These are phyloP conservation scores for Fusarium sp. DNA, from an alignment of 2,329 filamentous ascomycete species.

Conservation along the genomic window DNA sequence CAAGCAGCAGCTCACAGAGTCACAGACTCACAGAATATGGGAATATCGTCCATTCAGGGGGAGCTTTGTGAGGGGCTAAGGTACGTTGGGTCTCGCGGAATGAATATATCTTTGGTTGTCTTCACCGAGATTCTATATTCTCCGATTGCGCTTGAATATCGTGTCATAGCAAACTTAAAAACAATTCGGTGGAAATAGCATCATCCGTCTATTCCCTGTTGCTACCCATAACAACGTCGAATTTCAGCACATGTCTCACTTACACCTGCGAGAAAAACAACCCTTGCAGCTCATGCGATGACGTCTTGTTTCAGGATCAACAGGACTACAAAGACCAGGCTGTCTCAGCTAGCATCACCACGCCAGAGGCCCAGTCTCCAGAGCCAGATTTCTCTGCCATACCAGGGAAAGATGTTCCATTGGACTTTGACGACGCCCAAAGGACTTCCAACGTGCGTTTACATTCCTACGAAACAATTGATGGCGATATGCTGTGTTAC, in stretches of 20 bases:
- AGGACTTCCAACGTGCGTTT: constrained; percentile 9
- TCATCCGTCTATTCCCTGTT: constrained; percentile 23
- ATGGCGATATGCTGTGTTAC: constrained; percentile 12
- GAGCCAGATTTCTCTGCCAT: constrained; percentile 18
- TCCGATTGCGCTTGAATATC: no score
- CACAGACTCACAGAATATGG: neutral
- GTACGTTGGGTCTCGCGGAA: neutral
- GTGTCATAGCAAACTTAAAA: neutral
- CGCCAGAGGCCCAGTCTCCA: no score
- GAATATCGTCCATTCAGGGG: neutral
- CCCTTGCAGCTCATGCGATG: constrained; percentile 30
- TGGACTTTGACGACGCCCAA: constrained; percentile 22
- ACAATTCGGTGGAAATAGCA: constrained; percentile 12
- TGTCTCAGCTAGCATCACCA: constrained; percentile 29
- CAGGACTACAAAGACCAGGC: constrained; percentile 15
- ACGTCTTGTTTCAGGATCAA: constrained; percentile 42
- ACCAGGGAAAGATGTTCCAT: constrained; percentile 15
- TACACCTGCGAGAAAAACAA: constrained; percentile 3
- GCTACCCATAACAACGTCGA: constrained; percentile 28
- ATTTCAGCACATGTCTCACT: constrained; percentile 33
- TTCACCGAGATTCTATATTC: neutral
- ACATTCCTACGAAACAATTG: constrained; percentile 30
- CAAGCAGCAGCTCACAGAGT: constrained; percentile 11
- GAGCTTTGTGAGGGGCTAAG: constrained; percentile 5
- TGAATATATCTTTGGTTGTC: no score